phyloP scores from a whole-genome alignment of 768 basidiomycete species.

The Phaeotremella skinneri region DNA sequence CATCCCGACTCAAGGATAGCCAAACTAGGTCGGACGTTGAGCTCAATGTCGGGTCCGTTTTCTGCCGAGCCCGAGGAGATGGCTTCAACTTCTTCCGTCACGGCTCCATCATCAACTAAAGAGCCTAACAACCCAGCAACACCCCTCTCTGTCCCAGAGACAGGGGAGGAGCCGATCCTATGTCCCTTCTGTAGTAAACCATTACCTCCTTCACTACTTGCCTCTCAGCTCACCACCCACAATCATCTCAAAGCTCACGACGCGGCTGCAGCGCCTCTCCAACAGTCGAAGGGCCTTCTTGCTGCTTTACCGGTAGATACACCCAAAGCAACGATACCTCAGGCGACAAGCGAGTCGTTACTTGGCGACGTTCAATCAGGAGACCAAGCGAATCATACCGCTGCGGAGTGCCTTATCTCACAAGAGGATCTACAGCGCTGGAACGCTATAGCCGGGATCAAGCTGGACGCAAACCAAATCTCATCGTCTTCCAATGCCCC shows the following conservation, averaged over 20 bases:
- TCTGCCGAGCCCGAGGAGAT: not conserved
- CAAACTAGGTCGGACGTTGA: not conserved
- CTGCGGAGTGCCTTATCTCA: conserved; percentile 23
- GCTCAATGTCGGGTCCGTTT: not conserved
- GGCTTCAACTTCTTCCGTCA: not conserved
- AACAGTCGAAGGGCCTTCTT: conserved; percentile 3
- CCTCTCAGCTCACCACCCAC: conserved; percentile 10
- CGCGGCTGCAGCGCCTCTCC: not conserved
- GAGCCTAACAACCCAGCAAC: not conserved
- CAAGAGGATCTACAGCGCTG: conserved; percentile 32
- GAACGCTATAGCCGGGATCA: conserved; percentile 30
- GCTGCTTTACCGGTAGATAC: conserved; percentile 18
- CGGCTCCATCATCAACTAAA: not conserved
- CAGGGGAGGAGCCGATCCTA: conserved; percentile 45
- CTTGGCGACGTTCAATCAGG: conserved; percentile 21
- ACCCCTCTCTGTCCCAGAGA: conserved; percentile 27
- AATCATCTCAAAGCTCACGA: not conserved
- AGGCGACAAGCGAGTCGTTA: conserved; percentile 18
- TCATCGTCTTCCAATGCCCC: too few relatives aligned
- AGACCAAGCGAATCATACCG: conserved; percentile 30
- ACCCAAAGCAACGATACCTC: conserved; percentile 6
- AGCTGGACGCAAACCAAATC: not conserved
- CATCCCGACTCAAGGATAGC: not conserved
- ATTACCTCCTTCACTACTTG: conserved; percentile 36
- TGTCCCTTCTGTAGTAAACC: conserved; percentile 47